These are phyloP conservation scores for Cladosporium sp. DNA, from an alignment of 2,329 filamentous ascomycete genomes.

Conservation along the genomic window DNA sequence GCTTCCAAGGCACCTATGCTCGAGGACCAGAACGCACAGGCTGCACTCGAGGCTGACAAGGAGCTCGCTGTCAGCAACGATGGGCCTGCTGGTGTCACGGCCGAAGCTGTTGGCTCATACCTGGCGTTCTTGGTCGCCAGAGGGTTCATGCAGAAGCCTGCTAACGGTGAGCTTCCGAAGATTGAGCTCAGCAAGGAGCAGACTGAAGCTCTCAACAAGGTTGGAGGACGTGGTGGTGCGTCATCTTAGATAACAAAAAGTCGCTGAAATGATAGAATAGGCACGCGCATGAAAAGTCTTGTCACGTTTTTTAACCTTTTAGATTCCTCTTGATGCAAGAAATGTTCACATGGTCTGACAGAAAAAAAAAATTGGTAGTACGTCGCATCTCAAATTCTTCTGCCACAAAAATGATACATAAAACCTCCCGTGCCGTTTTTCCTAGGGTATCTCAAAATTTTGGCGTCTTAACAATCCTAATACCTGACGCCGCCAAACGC, in stretches of 20 bases:
- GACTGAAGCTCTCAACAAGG: constrained; percentile 46
- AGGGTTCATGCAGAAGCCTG: constrained; percentile 56
- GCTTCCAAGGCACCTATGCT: constrained; percentile 70
- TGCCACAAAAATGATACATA: not conserved
- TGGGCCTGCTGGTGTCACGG: constrained; percentile 50
- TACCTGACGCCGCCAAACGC: not conserved
- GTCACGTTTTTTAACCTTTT: not conserved
- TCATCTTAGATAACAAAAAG: not conserved
- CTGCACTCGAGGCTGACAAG: constrained; percentile 60
- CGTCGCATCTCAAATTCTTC: too few species aligned
- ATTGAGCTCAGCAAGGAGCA: constrained; percentile 44
- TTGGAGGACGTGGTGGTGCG: constrained; percentile 49
- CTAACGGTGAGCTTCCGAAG: constrained; percentile 37
- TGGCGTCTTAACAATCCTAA: not conserved
- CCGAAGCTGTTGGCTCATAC: constrained; percentile 61
- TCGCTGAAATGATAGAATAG: not conserved
- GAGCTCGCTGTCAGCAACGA: constrained; percentile 47
- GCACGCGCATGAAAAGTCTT: not conserved
- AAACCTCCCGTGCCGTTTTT: not conserved
- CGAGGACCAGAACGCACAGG: constrained; percentile 65
- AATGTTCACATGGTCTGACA: too few species aligned
- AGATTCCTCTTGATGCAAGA: too few species aligned
- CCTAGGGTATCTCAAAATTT: not conserved
- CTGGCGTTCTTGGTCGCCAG: constrained; percentile 59
- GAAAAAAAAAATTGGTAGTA: too few species aligned